Percentiles rank a stretch among this genome's conserved stretches.
Evolutionary conservation across 2,329 filamentous ascomycete species (phyloP).

Genomic region (Capronia epimyces): DNA sequence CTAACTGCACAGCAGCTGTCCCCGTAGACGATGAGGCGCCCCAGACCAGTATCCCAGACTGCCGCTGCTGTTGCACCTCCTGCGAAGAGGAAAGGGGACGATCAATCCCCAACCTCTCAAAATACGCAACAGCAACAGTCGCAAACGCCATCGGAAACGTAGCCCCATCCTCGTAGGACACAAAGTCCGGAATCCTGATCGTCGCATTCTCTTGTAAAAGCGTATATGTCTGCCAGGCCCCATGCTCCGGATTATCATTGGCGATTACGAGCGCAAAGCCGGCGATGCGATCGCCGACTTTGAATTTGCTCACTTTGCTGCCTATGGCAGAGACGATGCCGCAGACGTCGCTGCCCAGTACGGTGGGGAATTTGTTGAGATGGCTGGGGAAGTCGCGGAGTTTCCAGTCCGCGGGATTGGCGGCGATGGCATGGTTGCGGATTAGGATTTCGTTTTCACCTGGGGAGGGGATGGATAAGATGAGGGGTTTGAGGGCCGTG

Average conservation of each 20-base stretch:
- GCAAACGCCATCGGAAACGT: not conserved
- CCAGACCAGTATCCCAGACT: not conserved
- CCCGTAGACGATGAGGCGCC: not conserved
- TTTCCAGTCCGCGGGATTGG: not conserved
- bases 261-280: not conserved
- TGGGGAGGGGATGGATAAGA: too few species aligned
- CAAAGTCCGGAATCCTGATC: not conserved
- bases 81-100: not conserved
- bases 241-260: not conserved
- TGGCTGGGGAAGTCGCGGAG: not conserved
- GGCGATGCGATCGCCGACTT: not conserved
- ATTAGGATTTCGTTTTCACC: not conserved
- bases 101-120: not conserved
- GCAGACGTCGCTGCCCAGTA: not conserved
- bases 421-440: not conserved
- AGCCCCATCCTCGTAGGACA: not conserved
- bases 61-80: not conserved
- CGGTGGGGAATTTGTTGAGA: not conserved
- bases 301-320: not conserved
- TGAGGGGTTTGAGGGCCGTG: too few species aligned
- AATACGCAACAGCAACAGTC: not conserved
- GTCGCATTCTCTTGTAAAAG: not conserved
- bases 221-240: not conserved
- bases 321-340: not conserved
- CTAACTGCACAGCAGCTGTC: not conserved